Conservation (phyloP, 805 yeast genomes). For the Starmerella sp. region DNA sequence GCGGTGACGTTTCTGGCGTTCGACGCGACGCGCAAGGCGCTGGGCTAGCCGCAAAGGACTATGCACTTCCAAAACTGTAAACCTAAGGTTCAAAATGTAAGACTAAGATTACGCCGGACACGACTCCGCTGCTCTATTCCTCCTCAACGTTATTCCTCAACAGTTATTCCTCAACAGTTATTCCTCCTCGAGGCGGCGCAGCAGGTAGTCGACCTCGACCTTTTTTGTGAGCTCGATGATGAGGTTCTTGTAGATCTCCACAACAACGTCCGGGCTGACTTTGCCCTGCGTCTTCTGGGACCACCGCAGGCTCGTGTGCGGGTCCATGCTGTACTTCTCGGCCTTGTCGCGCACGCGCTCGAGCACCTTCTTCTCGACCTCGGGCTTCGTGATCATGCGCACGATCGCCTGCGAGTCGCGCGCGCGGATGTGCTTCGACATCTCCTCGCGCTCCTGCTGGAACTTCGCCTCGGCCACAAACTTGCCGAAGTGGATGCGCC, state of each 20-base stretch:
- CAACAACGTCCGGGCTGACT: constrained; percentile 72
- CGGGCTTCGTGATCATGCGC: constrained; percentile 71
- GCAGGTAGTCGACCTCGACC: constrained; percentile 84
- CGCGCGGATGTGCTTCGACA: constrained; percentile 51
- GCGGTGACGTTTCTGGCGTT: constrained; percentile 94
- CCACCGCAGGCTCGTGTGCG: constrained; percentile 48
- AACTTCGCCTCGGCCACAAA: constrained; percentile 96
- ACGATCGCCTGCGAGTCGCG: constrained; percentile 64
- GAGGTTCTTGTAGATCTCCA: constrained; percentile 70
- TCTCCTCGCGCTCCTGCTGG: constrained; percentile 51
- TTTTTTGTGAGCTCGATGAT: constrained; percentile 90
- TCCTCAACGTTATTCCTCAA: no score
- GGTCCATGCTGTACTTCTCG: constrained; percentile 77
- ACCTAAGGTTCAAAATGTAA: no score
- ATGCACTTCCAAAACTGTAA: no score
- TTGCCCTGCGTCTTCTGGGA: constrained; percentile 56
- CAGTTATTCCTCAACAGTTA: no score
- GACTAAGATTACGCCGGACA: no score
- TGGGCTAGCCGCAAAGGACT: constrained; percentile 18
- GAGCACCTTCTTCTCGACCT: constrained; percentile 75
- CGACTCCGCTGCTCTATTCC: no score
- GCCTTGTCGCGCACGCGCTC: constrained; percentile 72
- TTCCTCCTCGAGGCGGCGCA: constrained; percentile 56
- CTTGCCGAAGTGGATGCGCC: constrained; percentile 93
- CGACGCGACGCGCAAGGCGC: constrained; percentile 55